Evolutionary conservation across 257 asterid species (phyloP).

Genomic region (Petrea volubilis): DNA sequence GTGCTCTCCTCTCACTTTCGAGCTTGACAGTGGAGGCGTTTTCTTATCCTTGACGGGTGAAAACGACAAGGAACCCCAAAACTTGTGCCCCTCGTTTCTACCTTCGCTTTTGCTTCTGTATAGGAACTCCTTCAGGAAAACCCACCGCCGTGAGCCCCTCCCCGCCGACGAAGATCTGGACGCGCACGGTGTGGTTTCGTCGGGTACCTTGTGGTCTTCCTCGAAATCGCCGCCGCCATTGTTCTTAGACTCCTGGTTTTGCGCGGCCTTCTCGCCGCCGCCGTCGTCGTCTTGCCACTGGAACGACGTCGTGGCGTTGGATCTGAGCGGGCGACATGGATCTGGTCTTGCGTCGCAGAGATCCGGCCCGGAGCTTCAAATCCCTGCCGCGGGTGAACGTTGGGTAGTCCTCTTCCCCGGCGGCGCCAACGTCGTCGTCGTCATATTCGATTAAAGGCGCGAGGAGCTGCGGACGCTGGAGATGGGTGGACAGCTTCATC

Average conservation of each 20-base stretch:
- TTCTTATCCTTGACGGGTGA: constrained; percentile 62
- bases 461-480: constrained; percentile 46
- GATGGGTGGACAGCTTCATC: constrained; percentile 61
- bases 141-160: constrained; percentile 64
- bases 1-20: neutral
- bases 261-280: constrained; percentile 9
- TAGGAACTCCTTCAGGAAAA: constrained; percentile 63
- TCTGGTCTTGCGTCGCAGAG: constrained; percentile 68
- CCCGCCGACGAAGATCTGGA: constrained; percentile 73
- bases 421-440: no score
- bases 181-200: constrained; percentile 46
- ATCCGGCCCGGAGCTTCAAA: constrained; percentile 44
- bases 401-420: constrained; percentile 12
- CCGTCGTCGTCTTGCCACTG: constrained; percentile 37
- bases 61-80: constrained; percentile 57
- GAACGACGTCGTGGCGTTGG: constrained; percentile 31
- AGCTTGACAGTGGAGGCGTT: constrained; percentile 17
- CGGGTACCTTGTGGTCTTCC: constrained; percentile 6
- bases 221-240: neutral
- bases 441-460: constrained; percentile 51
- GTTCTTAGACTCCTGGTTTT: neutral
- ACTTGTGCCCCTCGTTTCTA: constrained; percentile 47
- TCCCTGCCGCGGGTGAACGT: constrained; percentile 49
- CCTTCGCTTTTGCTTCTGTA: constrained; percentile 85
- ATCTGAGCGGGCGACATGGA: constrained; percentile 62